phyloP scores from a whole-genome alignment of 345 rosid genomes.

The Eucalyptus polybractea region DNA sequence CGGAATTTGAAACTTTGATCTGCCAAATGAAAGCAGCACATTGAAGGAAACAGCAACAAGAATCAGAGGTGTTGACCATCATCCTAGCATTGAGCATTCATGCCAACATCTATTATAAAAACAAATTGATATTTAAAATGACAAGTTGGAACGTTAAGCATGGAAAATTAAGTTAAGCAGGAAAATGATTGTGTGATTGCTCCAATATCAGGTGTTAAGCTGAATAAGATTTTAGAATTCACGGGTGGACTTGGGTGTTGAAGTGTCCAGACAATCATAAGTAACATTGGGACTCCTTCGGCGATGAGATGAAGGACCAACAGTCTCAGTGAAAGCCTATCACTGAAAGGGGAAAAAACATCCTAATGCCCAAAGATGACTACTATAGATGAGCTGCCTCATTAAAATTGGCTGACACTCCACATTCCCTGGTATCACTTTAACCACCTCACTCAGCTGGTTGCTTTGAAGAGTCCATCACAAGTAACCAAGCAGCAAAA shows the following conservation, averaged over 20 bases:
- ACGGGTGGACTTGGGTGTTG: not conserved
- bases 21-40: conserved; percentile 10
- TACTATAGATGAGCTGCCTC: not conserved
- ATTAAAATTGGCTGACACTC: not conserved
- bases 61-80: not conserved
- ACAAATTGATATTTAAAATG: not conserved
- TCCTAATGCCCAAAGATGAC: not conserved
- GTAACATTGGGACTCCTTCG: not conserved
- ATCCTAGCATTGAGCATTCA: not conserved
- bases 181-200: not conserved
- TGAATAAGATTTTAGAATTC: not conserved
- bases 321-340: not conserved
- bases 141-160: not conserved
- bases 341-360: not conserved
- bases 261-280: not conserved
- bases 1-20: conserved; percentile 98
- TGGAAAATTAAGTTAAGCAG: not conserved
- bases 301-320: not conserved
- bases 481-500: not conserved
- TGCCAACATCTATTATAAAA: not conserved
- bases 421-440: not conserved
- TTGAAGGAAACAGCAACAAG: not conserved
- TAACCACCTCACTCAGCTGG: not conserved
- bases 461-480: not conserved
- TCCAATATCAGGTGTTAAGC: not conserved